These are phyloP conservation scores for Xanthoconium stramineum DNA, from an alignment of 768 basidiomycete genomes.

Conservation along the genomic window DNA sequence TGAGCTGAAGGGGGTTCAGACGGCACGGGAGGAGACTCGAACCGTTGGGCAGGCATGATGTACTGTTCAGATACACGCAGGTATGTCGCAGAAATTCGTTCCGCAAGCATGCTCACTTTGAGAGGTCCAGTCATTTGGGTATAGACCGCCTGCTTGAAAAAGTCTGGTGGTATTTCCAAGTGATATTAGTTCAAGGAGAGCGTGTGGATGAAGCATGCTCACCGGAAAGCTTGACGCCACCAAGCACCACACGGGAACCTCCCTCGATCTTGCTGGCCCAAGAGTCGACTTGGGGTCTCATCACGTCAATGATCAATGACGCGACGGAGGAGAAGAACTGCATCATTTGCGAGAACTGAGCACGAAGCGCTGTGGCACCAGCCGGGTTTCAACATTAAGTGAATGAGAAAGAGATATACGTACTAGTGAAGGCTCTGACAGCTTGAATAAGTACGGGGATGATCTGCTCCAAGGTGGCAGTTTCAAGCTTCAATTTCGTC, in stretches of 20 bases:
- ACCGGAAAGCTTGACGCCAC: slow-evolving; percentile 13
- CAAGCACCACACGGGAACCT: slow-evolving; percentile 12
- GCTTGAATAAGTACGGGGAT: slow-evolving; percentile 15
- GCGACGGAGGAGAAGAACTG: slow-evolving; percentile 15
- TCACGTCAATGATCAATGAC: slow-evolving; percentile 18
- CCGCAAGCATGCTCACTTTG: slow-evolving; percentile 20
- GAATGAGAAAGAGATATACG: background rate
- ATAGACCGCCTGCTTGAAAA: slow-evolving; percentile 13
- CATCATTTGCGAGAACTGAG: slow-evolving; percentile 16
- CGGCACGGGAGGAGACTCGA: background rate
- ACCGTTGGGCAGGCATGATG: slow-evolving; percentile 20
- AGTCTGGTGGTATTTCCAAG: background rate
- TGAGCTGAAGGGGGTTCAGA: background rate
- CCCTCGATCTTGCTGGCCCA: slow-evolving; percentile 10
- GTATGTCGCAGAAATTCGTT: slow-evolving; percentile 15
- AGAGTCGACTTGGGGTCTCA: background rate
- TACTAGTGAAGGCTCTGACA: slow-evolving; percentile 15
- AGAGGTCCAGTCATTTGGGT: slow-evolving; percentile 20
- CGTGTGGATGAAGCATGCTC: background rate
- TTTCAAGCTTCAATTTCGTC: slow-evolving; percentile 18
- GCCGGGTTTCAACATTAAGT: background rate
- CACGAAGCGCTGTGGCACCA: slow-evolving; percentile 9
- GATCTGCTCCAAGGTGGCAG: slow-evolving; percentile 17
- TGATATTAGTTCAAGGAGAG: background rate
- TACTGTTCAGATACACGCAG: slow-evolving; percentile 15